Evolutionary conservation across 1,284 basidiomycete genomes (phyloP).

Genomic region (Leccinum subrobustum): DNA sequence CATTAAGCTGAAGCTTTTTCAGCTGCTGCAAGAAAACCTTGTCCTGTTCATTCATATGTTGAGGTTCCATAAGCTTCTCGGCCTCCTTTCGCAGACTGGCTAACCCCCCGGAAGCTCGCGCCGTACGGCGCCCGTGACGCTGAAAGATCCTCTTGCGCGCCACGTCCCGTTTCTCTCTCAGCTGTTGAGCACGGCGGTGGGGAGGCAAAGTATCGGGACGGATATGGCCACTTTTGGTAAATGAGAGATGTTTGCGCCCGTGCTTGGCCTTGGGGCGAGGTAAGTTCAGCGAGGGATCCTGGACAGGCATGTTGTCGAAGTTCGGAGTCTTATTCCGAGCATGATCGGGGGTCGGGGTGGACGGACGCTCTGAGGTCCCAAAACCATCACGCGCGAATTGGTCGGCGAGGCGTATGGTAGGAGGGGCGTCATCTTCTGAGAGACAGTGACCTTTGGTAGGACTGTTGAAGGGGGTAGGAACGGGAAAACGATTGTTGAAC

Average conservation of each 20-base stretch:
- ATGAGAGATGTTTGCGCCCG: constrained; percentile 21
- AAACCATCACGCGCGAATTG: constrained; percentile 1
- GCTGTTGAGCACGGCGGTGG: not conserved
- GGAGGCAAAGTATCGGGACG: not conserved
- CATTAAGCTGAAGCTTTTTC: constrained; percentile 14
- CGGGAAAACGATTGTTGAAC: constrained; percentile 12
- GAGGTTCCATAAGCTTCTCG: constrained; percentile 15
- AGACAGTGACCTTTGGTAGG: constrained; percentile 10
- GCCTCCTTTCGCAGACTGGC: constrained; percentile 10
- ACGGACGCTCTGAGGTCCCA: not conserved
- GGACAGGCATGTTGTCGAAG: not conserved
- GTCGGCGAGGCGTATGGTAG: constrained; percentile 8
- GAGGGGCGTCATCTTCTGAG: constrained; percentile 12
- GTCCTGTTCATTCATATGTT: constrained; percentile 20
- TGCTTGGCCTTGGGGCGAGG: constrained; percentile 9
- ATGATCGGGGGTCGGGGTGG: not conserved
- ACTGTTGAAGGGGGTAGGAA: constrained; percentile 16
- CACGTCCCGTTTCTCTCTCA: constrained; percentile 7
- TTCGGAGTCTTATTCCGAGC: not conserved
- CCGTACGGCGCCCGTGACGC: constrained; percentile 4
- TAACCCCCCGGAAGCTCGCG: constrained; percentile 3
- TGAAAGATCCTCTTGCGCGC: not conserved
- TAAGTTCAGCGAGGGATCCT: not conserved
- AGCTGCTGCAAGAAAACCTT: constrained; percentile 29
- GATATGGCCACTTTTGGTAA: not conserved